Evolutionary conservation across 108 stramenopile genomes (phyloP).

Genomic region (Cyclotella sp.): DNA sequence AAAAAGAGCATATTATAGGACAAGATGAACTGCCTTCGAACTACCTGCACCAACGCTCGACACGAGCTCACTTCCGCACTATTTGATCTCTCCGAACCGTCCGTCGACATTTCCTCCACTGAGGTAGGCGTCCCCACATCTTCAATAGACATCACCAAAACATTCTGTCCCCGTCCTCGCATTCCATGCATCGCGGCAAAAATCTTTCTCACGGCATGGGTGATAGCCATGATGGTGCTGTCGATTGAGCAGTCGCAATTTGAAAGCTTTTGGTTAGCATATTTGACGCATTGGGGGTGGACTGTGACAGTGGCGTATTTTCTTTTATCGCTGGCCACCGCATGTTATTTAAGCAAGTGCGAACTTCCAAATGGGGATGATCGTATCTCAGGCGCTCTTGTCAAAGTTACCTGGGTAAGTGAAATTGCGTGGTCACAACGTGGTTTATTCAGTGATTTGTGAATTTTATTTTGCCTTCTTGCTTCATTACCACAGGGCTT

Average conservation of each 20-base stretch:
- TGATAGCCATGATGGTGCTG: slow-evolving; percentile 4
- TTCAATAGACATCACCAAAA: background rate
- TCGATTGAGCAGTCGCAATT: slow-evolving; percentile 3
- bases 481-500: background rate
- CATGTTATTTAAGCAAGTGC: slow-evolving; percentile 4
- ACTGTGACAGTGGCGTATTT: slow-evolving; percentile 11
- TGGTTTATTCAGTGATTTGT: background rate
- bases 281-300: slow-evolving; percentile 19
- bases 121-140: too few relatives aligned
- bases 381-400: background rate
- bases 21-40: slow-evolving; percentile 2
- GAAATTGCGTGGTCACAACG: background rate
- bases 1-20: too few relatives aligned
- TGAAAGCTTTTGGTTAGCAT: slow-evolving; percentile 24
- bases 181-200: slow-evolving; percentile 7
- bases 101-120: background rate
- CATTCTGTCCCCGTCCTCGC: slow-evolving; percentile 20
- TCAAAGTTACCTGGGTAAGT: background rate
- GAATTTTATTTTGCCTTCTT: background rate
- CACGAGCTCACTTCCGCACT: slow-evolving; percentile 6
- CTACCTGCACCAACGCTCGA: slow-evolving; percentile 3
- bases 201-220: slow-evolving; percentile 10
- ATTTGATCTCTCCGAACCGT: slow-evolving; percentile 17
- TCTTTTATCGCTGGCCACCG: slow-evolving; percentile 12
- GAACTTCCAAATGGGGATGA: background rate